Evolutionary conservation across 176 grass and related monocot species (phyloP).

Genomic region (Bolboschoenus planiculmis): DNA sequence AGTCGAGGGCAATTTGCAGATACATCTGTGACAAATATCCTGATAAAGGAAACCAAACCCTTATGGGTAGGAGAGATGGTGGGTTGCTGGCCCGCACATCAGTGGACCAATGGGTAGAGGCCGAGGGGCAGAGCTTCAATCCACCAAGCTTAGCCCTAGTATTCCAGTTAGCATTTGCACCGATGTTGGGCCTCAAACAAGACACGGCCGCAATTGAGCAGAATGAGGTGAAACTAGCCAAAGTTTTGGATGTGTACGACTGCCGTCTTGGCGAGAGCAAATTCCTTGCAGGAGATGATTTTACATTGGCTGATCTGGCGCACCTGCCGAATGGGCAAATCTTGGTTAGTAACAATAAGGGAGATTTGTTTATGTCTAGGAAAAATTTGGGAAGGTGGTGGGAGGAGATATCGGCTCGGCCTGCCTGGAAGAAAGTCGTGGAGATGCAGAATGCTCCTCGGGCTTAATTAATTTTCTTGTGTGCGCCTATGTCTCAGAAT

Average conservation of each 20-base stretch:
- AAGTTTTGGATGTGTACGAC: conserved; percentile 85
- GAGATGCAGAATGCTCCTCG: conserved; percentile 45
- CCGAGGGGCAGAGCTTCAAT: conserved; percentile 76
- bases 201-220: conserved; percentile 52
- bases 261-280: conserved; percentile 49
- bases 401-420: conserved; percentile 57
- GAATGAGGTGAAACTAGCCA: conserved; percentile 63
- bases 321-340: conserved; percentile 72
- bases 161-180: conserved; percentile 73
- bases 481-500: neutral
- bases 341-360: conserved; percentile 40
- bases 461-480: neutral
- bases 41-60: conserved; percentile 39
- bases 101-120: conserved; percentile 84
- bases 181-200: conserved; percentile 42
- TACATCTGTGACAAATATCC: conserved; percentile 75
- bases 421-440: conserved; percentile 64
- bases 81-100: conserved; percentile 43
- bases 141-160: conserved; percentile 55
- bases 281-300: conserved; percentile 69
- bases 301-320: conserved; percentile 70
- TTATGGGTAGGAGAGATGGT: conserved; percentile 53
- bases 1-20: conserved; percentile 83
- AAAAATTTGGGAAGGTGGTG: conserved; percentile 85
- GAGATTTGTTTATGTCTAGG: conserved; percentile 40